A percentile compares a stretch with the other conserved stretches of the same genome.
phyloP scores from a whole-genome alignment of 345 rosid species.

The Melaleuca alternifolia region DNA sequence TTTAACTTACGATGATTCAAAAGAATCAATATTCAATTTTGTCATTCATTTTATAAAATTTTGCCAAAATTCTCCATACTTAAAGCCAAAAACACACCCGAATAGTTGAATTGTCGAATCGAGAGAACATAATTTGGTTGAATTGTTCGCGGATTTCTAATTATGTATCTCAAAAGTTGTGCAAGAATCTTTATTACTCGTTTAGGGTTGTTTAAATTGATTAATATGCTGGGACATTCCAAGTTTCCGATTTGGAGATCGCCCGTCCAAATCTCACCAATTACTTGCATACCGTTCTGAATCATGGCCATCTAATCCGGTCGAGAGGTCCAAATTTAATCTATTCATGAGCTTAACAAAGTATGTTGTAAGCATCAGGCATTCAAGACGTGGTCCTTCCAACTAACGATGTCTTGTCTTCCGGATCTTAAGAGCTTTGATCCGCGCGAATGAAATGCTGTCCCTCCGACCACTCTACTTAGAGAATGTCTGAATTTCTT shows the following conservation, averaged over 20 bases:
- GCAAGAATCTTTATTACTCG: neutral
- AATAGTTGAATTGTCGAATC: neutral
- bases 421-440: too few relatives aligned
- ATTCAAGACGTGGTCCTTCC: neutral
- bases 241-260: neutral
- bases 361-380: neutral
- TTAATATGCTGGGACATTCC: neutral
- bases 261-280: neutral
- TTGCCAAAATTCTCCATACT: too few relatives aligned
- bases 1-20: too few relatives aligned
- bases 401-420: neutral
- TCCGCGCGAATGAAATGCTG: too few relatives aligned
- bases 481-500: too few relatives aligned
- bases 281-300: neutral
- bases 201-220: neutral
- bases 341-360: neutral
- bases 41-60: too few relatives aligned
- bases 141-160: neutral
- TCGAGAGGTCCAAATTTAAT: too few relatives aligned
- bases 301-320: neutral
- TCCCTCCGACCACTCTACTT: too few relatives aligned
- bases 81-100: neutral
- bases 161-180: accelerated
- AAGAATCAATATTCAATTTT: too few relatives aligned
- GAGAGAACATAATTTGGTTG: neutral